Evolutionary conservation across 768 basidiomycete species (phyloP).

Genomic region (Podaxis mareebaensis): DNA sequence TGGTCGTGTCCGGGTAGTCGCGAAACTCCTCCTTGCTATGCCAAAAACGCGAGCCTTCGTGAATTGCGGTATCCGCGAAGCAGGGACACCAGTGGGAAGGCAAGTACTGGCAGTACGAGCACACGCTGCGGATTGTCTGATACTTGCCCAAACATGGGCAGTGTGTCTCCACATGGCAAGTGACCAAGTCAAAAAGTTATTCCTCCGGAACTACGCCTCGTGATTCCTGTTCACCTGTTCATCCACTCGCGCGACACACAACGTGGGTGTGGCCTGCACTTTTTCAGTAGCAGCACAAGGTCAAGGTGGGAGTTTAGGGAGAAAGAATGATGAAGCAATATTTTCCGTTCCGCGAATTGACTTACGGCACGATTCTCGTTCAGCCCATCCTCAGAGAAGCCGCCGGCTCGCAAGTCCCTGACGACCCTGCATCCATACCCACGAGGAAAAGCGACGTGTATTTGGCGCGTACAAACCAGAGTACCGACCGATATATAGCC

Average conservation of each 20-base stretch:
- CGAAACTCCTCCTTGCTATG: not conserved
- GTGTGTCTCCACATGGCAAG: constrained; percentile 15
- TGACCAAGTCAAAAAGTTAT: not conserved
- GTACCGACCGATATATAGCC: not conserved
- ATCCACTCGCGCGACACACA: not conserved
- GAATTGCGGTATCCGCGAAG: not conserved
- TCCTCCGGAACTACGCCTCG: not conserved
- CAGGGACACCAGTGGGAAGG: not conserved
- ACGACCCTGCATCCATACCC: not conserved
- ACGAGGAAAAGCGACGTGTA: not conserved
- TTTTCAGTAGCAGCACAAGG: not conserved
- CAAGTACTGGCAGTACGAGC: not conserved
- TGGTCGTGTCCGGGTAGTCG: not conserved
- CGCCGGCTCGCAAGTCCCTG: not conserved
- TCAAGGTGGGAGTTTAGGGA: not conserved
- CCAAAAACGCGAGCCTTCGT: not conserved
- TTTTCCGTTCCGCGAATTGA: not conserved
- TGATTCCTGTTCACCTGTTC: not conserved
- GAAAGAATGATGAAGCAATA: not conserved
- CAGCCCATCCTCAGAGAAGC: too few species aligned
- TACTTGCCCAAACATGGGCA: constrained; percentile 13
- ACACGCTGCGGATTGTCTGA: not conserved
- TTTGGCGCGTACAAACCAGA: not conserved
- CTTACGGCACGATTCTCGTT: not conserved
- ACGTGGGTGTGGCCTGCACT: not conserved